Conservation (phyloP, 2,329 filamentous ascomycete genomes). For the Beauveria medogensis region DNA sequence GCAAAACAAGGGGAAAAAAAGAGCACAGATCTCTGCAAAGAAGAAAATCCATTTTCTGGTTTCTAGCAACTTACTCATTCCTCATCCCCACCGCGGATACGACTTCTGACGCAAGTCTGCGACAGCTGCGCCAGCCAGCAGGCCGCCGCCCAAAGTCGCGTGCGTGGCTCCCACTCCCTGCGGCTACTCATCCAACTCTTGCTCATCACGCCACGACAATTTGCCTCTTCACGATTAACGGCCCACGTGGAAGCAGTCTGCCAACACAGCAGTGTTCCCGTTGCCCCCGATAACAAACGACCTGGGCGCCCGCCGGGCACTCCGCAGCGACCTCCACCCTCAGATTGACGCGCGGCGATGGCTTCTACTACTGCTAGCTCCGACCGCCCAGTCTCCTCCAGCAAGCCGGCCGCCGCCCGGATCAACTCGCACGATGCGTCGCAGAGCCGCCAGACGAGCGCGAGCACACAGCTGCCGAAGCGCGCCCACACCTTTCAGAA, state of each 20-base stretch:
- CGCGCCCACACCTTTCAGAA: conserved; percentile 41
- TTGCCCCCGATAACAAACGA: neutral
- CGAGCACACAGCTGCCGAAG: conserved; percentile 29
- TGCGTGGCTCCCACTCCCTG: neutral
- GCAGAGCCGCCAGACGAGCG: conserved; percentile 20
- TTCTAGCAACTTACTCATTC: neutral
- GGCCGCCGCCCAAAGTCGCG: neutral
- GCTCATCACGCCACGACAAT: neutral
- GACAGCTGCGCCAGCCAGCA: neutral
- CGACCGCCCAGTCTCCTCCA: neutral
- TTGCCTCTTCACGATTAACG: neutral
- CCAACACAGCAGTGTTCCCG: neutral
- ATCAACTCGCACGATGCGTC: neutral
- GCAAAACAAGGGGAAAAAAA: too few relatives aligned
- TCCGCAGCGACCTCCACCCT: neutral
- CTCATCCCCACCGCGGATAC: neutral
- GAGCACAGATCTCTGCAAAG: too few relatives aligned
- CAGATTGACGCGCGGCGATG: neutral
- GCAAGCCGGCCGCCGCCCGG: neutral
- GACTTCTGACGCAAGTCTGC: conserved; percentile 1
- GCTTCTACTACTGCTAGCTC: neutral
- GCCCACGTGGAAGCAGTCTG: neutral
- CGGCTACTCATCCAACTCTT: neutral
- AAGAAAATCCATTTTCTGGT: neutral
- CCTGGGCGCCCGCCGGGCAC: neutral